Evolutionary conservation across 108 stramenopile genomes (phyloP).

Genomic region (Nitzschia sp.): DNA sequence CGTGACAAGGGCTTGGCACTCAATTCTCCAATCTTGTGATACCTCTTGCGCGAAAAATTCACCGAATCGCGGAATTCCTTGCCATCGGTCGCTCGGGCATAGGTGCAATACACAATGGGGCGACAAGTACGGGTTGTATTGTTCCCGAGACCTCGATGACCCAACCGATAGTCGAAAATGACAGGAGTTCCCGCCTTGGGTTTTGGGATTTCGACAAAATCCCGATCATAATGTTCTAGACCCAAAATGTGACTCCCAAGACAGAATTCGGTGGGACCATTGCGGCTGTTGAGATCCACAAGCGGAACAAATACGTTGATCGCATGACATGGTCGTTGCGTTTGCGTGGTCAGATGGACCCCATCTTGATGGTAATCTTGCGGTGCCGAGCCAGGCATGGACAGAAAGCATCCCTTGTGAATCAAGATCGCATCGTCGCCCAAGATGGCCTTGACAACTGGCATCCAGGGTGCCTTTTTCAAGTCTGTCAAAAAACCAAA

Average conservation of each 20-base stretch:
- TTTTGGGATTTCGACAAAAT: constrained; percentile 70
- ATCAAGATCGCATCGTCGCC: constrained; percentile 78
- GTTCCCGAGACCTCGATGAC: constrained; percentile 75
- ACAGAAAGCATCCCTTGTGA: constrained; percentile 85
- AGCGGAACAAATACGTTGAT: constrained; percentile 91
- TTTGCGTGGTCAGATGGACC: constrained; percentile 75
- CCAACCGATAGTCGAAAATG: constrained; percentile 88
- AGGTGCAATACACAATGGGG: constrained; percentile 88
- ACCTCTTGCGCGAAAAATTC: constrained; percentile 81
- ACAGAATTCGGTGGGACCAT: constrained; percentile 89
- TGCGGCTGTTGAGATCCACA: constrained; percentile 65
- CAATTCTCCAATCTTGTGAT: constrained; percentile 80
- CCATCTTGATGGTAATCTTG: constrained; percentile 92
- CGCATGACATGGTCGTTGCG: constrained; percentile 80
- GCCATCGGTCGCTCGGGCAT: constrained; percentile 61
- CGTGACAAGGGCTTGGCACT: constrained; percentile 61
- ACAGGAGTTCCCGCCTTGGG: constrained; percentile 73
- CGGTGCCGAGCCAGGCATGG: constrained; percentile 67
- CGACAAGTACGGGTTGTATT: constrained; percentile 63
- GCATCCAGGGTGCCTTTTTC: constrained; percentile 84
- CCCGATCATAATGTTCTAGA: constrained; percentile 67
- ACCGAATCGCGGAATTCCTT: constrained; percentile 83
- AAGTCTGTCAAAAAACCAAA: constrained; percentile 72
- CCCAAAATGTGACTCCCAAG: constrained; percentile 84
- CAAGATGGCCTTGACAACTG: constrained; percentile 71